Evolutionary conservation across 2,329 filamentous ascomycete genomes (phyloP).

Genomic region (Zasmidium citrigriseum): DNA sequence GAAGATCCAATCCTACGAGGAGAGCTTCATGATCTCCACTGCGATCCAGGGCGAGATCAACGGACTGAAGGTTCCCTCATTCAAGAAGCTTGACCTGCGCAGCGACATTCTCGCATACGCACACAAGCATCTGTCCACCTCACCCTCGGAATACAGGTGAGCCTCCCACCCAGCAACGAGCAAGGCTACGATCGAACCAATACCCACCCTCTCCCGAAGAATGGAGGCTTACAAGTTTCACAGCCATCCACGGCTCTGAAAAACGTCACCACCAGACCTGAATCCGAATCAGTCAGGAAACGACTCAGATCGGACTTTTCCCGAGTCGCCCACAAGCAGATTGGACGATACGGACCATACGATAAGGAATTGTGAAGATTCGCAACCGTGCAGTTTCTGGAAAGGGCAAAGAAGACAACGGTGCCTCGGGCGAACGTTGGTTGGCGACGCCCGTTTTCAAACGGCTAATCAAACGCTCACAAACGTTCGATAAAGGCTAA

Average conservation of each 20-base stretch:
- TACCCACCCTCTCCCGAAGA: not conserved
- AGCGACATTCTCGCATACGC: slow-evolving; percentile 33
- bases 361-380: not conserved
- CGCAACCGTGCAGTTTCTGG: not conserved
- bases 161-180: slow-evolving; percentile 1
- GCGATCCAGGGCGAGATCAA: slow-evolving; percentile 45
- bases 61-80: slow-evolving; percentile 33
- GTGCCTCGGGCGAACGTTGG: not conserved
- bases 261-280: not conserved
- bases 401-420: not conserved
- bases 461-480: not conserved
- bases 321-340: not conserved
- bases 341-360: not conserved
- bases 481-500: not conserved
- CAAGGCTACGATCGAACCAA: not conserved
- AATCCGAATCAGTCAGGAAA: not conserved
- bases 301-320: not conserved
- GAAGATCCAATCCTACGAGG: slow-evolving; percentile 60
- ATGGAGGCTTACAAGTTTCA: slow-evolving; percentile 1
- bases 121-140: slow-evolving; percentile 22
- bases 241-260: slow-evolving; percentile 8
- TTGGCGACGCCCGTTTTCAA: not conserved
- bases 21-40: slow-evolving; percentile 60
- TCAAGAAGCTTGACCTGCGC: slow-evolving; percentile 33
- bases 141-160: slow-evolving; percentile 24